Conservation (phyloP, 345 rosid species). For the Populus davidiana region DNA sequence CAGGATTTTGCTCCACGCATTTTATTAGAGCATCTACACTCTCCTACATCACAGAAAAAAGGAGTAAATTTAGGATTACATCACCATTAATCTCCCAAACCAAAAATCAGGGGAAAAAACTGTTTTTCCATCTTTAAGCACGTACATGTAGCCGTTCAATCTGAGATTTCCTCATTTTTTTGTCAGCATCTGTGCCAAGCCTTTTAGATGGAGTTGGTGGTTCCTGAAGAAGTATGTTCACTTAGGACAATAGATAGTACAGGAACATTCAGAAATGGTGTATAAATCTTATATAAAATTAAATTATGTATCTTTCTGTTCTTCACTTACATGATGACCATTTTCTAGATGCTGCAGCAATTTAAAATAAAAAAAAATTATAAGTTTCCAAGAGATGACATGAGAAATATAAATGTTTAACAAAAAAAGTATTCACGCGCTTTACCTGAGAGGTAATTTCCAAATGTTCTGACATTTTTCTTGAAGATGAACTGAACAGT, state of each 20-base stretch:
- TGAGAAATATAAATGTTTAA: not conserved
- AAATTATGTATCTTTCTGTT: slow-evolving; percentile 38
- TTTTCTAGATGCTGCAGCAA: slow-evolving; percentile 71
- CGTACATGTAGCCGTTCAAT: slow-evolving; percentile 79
- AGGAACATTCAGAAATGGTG: not conserved
- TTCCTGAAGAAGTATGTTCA: slow-evolving; percentile 43
- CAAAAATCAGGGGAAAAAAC: not conserved
- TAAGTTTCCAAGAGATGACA: not conserved
- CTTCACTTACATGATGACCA: slow-evolving; percentile 62
- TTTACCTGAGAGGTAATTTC: slow-evolving; percentile 40
- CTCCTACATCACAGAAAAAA: slow-evolving; percentile 54
- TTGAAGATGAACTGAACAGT: slow-evolving; percentile 41
- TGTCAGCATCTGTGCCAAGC: slow-evolving; percentile 58
- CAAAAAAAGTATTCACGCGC: not conserved
- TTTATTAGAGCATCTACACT: slow-evolving; percentile 72
- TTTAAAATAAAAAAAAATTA: not conserved
- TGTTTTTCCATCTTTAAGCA: slow-evolving; percentile 6
- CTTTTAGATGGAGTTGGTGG: slow-evolving; percentile 56
- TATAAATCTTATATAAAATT: not conserved
- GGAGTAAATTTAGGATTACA: not conserved
- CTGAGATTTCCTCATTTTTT: slow-evolving; percentile 57
- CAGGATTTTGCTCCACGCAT: slow-evolving; percentile 64
- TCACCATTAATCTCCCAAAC: slow-evolving; percentile 9
- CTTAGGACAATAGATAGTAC: slow-evolving; percentile 6
- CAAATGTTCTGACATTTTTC: slow-evolving; percentile 47